Evolutionary conservation across 2,329 filamentous ascomycete genomes (phyloP), one percentile per base, ranked within the genome.

Genomic region (Arthroderma uncinatum): DNA sequence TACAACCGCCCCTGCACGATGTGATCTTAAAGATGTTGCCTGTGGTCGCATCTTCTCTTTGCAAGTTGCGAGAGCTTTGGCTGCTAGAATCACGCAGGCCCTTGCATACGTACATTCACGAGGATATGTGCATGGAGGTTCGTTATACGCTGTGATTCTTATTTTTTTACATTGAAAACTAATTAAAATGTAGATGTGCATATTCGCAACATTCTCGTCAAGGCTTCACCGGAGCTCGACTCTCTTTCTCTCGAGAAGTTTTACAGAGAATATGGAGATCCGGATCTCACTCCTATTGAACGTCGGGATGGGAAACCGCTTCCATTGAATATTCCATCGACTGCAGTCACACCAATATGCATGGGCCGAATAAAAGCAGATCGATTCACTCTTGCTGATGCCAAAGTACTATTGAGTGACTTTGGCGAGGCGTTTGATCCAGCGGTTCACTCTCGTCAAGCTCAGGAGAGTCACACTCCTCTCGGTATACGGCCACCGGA

Each of bases 391-490:
- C 44, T 68, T 9, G 40, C 54, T 1, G 67, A 71, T 50, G 60
- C 63, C 0, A 56, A 59, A 3, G 56, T 71, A 5, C 44, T 69
- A 19, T 64, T 70, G 12, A 59, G 60, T 56, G 68, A 69, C 57
- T 70, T 69, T 62, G 67, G 67, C 8, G 66, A 69, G 48, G 63
- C 67, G 16, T 70, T 68, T 59, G 36, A 61, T 1, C 65, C 67
- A 16, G 58, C 48, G 14, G 59, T 50, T 21, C 61, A 66, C 0
- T 1, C 37, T 48, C 65, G 66, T 28, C 59, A 53, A 7, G 64
- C 67, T 5, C 53, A 64, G 54, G 61, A 63, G 21, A 63, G 63
- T 54, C 57, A 65, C 25, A 66, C 61, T 0, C 65, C 65, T 9
- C 54, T 59, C 2, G 57, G 59, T 0, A 55, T 61, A 3, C 59